phyloP scores from a whole-genome alignment of 768 basidiomycete genomes.

The Rhodocollybia butyracea region DNA sequence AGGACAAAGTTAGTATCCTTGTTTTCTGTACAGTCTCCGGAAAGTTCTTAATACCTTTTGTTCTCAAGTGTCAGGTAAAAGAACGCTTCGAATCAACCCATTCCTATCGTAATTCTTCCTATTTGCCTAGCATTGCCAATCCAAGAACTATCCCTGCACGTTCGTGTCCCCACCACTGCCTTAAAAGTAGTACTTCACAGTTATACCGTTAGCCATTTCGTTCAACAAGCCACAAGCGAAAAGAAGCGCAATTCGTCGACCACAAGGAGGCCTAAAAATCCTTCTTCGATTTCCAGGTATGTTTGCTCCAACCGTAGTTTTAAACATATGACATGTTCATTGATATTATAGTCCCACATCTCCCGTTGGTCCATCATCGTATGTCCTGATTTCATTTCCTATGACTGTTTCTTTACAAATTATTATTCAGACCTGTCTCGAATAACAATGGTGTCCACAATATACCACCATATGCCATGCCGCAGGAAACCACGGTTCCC shows the following conservation, averaged over 20 bases:
- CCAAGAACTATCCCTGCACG: slow-evolving; percentile 94
- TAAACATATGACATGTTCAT: slow-evolving; percentile 1
- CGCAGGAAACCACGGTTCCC: slow-evolving; percentile 24
- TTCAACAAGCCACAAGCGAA: slow-evolving; percentile 83
- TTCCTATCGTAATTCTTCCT: neutral
- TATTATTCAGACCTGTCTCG: slow-evolving; percentile 16
- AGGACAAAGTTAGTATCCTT: slow-evolving; percentile 63
- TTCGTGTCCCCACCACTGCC: slow-evolving; percentile 37
- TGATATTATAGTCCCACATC: slow-evolving; percentile 18
- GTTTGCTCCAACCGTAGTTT: slow-evolving; percentile 16
- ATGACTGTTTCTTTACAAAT: slow-evolving; percentile 9
- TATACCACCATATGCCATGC: slow-evolving; percentile 16
- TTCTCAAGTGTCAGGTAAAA: slow-evolving; percentile 62
- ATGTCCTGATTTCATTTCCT: slow-evolving; percentile 19
- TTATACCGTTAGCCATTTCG: slow-evolving; percentile 53
- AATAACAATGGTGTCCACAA: slow-evolving; percentile 23
- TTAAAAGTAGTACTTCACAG: neutral
- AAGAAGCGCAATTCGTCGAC: slow-evolving; percentile 65
- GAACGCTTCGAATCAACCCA: neutral
- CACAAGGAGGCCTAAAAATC: slow-evolving; percentile 63
- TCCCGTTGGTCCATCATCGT: slow-evolving; percentile 36
- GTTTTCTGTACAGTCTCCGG: slow-evolving; percentile 11
- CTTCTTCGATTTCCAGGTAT: slow-evolving; percentile 50
- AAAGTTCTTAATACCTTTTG: neutral
- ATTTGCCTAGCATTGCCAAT: slow-evolving; percentile 73